phyloP scores from a whole-genome alignment of 2,329 filamentous ascomycete species.

The Ceratocystis colombiana region DNA sequence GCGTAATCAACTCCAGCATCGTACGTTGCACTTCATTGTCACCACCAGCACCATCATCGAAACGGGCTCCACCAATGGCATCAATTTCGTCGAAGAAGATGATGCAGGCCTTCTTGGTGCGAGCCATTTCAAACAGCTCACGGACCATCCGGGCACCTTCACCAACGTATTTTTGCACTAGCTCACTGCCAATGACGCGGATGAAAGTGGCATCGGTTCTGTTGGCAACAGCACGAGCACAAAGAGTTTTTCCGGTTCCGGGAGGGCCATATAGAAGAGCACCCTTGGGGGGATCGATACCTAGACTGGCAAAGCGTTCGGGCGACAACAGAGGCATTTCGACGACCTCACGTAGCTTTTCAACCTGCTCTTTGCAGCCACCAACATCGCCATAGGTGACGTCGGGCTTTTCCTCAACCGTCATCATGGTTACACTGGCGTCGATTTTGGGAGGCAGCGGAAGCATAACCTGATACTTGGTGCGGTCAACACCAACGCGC shows the following conservation, averaged over 20 bases:
- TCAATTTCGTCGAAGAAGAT: conserved; percentile 97
- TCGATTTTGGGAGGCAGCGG: conserved; percentile 97
- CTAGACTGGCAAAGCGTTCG: conserved; percentile 95
- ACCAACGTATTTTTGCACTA: conserved; percentile 98
- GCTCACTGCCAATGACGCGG: conserved; percentile 90
- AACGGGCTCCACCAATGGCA: conserved; percentile 87
- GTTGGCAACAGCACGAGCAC: conserved; percentile 93
- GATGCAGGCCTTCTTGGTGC: conserved; percentile 98
- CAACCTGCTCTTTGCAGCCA: conserved; percentile 98
- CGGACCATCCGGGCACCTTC: conserved; percentile 97
- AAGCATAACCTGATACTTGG: conserved; percentile 98
- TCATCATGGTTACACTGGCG: conserved; percentile 99
- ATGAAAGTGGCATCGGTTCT: conserved; percentile 98
- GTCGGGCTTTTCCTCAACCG: conserved; percentile 98
- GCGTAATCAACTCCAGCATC: conserved; percentile 95
- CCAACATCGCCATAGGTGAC: conserved; percentile 98
- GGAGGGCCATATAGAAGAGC: conserved; percentile 93
- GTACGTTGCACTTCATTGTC: conserved; percentile 97
- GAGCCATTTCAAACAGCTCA: conserved; percentile 97
- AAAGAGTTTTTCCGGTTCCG: conserved; percentile 98
- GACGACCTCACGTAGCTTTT: conserved; percentile 96
- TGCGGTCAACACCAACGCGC: conserved; percentile 94
- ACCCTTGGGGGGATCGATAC: conserved; percentile 96
- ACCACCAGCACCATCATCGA: conserved; percentile 90
- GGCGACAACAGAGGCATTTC: conserved; percentile 96